phyloP scores from a whole-genome alignment of 1,284 basidiomycete species.

The Tilletia walkeri region DNA sequence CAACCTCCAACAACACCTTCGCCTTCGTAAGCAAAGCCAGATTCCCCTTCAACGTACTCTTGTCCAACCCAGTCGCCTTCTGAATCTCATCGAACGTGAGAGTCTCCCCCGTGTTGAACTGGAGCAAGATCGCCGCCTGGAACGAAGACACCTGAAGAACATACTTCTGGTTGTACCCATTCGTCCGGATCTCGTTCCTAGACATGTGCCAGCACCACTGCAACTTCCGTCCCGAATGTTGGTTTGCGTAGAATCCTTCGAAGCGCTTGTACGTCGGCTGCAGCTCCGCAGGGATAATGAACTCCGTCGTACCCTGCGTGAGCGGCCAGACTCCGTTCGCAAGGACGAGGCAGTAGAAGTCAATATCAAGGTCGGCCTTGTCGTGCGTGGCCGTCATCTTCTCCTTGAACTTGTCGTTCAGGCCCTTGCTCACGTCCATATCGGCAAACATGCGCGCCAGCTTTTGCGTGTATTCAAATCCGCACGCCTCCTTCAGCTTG shows the following conservation, averaged over 20 bases:
- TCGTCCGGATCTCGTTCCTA: slow-evolving; percentile 91
- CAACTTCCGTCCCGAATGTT: slow-evolving; percentile 90
- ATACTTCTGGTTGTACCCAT: slow-evolving; percentile 89
- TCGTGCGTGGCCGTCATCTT: slow-evolving; percentile 78
- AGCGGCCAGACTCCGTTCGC: slow-evolving; percentile 97
- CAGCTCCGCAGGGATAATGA: slow-evolving; percentile 84
- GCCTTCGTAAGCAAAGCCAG: slow-evolving; percentile 81
- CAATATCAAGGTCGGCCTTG: slow-evolving; percentile 61
- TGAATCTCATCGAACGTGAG: slow-evolving; percentile 77
- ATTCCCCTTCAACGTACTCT: slow-evolving; percentile 80
- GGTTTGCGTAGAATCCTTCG: slow-evolving; percentile 86
- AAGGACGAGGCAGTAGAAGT: slow-evolving; percentile 88
- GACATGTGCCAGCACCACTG: slow-evolving; percentile 98
- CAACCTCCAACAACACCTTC: slow-evolving; percentile 78
- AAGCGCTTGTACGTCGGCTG: slow-evolving; percentile 85
- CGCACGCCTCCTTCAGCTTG: slow-evolving; percentile 95
- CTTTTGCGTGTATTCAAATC: slow-evolving; percentile 98
- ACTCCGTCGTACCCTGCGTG: slow-evolving; percentile 76
- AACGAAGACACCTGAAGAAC: slow-evolving; percentile 92
- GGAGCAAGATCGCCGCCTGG: slow-evolving; percentile 89
- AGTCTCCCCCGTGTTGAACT: slow-evolving; percentile 85
- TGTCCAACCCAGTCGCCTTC: slow-evolving; percentile 77
- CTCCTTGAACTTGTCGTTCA: slow-evolving; percentile 94
- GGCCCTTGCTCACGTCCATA: slow-evolving; percentile 91
- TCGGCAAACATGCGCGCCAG: slow-evolving; percentile 98